Percentiles rank a stretch among this genome's conserved stretches.
Conservation (phyloP, 331 rosid species). For the Malus hybrid region DNA sequence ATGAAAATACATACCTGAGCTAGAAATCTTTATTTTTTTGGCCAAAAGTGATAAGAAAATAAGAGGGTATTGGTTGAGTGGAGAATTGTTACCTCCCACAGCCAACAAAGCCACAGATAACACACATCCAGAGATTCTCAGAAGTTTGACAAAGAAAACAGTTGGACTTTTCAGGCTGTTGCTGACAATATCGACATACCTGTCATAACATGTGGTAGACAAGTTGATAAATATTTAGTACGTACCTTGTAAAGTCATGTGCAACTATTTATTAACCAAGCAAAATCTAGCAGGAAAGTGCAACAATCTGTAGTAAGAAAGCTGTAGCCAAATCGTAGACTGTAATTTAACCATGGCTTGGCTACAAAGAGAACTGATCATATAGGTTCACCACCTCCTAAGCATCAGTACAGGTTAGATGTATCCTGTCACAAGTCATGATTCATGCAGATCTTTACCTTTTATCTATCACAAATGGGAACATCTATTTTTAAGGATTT, state of each 20-base stretch:
- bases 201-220: slow-evolving; percentile 17
- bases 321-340: not conserved
- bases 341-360: not conserved
- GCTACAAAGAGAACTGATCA: not conserved
- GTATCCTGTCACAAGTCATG: not conserved
- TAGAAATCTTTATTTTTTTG: not conserved
- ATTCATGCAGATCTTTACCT: not conserved
- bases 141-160: slow-evolving; percentile 87
- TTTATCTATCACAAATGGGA: not conserved
- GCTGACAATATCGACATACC: slow-evolving; percentile 98
- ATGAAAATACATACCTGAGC: not conserved
- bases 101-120: slow-evolving; percentile 95
- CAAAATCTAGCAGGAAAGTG: not conserved
- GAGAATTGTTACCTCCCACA: slow-evolving; percentile 73
- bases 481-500: not conserved
- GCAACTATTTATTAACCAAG: not conserved
- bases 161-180: slow-evolving; percentile 87
- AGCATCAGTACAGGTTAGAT: not conserved
- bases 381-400: not conserved
- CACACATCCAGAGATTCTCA: slow-evolving; percentile 95
- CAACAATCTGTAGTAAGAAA: not conserved
- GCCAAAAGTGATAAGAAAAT: not conserved
- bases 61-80: not conserved
- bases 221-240: not conserved
- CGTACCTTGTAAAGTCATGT: not conserved